Conservation (phyloP, 345 rosid species). For the Eucalyptus guilfoylei region DNA sequence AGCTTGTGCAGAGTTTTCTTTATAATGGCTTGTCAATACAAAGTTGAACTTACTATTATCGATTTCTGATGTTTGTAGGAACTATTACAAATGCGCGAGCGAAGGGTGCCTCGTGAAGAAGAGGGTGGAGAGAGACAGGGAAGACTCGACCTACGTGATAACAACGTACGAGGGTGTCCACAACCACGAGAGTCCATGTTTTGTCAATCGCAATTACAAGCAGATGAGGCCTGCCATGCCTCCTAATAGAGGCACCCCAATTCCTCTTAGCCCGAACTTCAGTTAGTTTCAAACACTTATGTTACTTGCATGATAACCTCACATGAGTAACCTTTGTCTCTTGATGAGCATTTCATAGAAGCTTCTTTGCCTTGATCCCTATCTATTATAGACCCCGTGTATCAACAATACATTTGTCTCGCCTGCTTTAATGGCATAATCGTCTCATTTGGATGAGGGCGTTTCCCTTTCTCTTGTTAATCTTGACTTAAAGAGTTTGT, state of each 20-base stretch:
- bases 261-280: background rate
- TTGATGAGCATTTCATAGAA: background rate
- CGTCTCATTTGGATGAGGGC: background rate
- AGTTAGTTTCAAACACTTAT: background rate
- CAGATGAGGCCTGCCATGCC: background rate
- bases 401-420: background rate
- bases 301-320: background rate
- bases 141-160: conserved; percentile 49
- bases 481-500: background rate
- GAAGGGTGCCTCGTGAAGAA: conserved; percentile 79
- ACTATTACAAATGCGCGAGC: conserved; percentile 63
- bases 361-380: background rate
- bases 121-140: conserved; percentile 65
- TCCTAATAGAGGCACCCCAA: background rate
- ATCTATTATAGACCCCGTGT: background rate
- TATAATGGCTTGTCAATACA: background rate
- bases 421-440: background rate
- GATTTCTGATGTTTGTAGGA: conserved; percentile 17
- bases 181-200: conserved; percentile 42
- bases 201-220: background rate
- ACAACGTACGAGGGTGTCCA: conserved; percentile 82
- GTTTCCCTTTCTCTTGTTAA: background rate
- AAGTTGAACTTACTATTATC: background rate
- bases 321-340: background rate
- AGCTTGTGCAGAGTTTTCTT: background rate